Percentiles rank a stretch among this genome's conserved stretches.
These are phyloP conservation scores for Beta corolliflora DNA, from an alignment of 179 eudicot genomes.

Conservation along the genomic window DNA sequence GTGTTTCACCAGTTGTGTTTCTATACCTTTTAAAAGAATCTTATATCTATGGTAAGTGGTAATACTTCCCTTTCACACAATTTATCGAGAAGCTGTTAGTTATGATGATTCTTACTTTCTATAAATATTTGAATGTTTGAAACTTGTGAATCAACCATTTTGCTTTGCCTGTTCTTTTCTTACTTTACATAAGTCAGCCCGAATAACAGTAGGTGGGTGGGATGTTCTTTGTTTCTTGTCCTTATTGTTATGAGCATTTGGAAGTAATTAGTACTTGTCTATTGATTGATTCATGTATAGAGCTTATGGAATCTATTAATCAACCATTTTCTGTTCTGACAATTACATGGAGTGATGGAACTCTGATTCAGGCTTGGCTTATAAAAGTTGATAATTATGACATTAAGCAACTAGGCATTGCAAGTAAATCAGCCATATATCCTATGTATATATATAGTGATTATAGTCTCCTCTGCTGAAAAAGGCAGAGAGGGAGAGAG, in stretches of 20 bases:
- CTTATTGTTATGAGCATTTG: neutral
- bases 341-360: neutral
- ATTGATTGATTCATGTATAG: neutral
- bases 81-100: neutral
- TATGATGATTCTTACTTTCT: conserved; percentile 3
- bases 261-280: neutral
- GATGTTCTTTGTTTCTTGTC: neutral
- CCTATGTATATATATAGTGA: too few relatives aligned
- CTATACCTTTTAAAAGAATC: conserved; percentile 78
- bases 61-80: conserved; percentile 25
- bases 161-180: neutral
- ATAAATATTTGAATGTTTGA: conserved; percentile 1
- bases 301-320: neutral
- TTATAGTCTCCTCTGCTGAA: neutral
- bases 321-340: neutral
- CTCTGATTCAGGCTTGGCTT: neutral
- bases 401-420: neutral
- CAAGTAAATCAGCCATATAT: neutral
- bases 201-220: neutral
- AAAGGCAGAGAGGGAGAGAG: neutral
- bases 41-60: conserved; percentile 81
- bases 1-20: conserved; percentile 86
- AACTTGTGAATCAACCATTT: neutral
- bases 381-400: neutral
- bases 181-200: neutral